A percentile compares a stretch with the other conserved stretches of the same genome.
Evolutionary conservation across 768 basidiomycete genomes (phyloP).

Genomic region (Phaffia tasmanica): DNA sequence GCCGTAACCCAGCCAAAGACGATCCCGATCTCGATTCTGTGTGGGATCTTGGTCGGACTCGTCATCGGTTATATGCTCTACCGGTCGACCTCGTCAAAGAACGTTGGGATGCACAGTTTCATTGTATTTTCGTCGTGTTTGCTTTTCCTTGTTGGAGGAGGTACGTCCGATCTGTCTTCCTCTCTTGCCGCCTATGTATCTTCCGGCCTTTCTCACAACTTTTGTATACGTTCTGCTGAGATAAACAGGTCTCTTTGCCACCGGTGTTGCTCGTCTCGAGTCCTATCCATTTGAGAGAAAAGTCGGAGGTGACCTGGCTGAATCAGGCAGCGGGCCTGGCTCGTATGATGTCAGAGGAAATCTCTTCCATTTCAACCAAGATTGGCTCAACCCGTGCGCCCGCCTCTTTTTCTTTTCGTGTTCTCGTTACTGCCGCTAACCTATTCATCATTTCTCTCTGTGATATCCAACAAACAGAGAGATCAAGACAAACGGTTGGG

Average conservation of each 20-base stretch:
- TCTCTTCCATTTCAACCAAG: slow-evolving; percentile 1
- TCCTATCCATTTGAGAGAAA: slow-evolving; percentile 15
- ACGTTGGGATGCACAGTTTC: slow-evolving; percentile 21
- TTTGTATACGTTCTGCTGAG: neutral
- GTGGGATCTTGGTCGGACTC: slow-evolving; percentile 13
- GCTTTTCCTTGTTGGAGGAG: slow-evolving; percentile 24
- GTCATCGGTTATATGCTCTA: slow-evolving; percentile 16
- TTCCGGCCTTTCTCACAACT: neutral
- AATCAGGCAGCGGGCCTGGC: slow-evolving; percentile 19
- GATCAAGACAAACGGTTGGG: slow-evolving; percentile 26
- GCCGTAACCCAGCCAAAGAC: slow-evolving; percentile 15
- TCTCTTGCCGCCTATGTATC: neutral
- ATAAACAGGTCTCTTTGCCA: slow-evolving; percentile 20
- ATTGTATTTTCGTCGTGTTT: slow-evolving; percentile 18
- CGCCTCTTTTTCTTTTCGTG: neutral
- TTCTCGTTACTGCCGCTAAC: neutral
- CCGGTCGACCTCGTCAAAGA: slow-evolving; percentile 19
- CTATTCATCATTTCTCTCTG: neutral
- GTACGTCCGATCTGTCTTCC: slow-evolving; percentile 2
- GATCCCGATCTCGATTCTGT: slow-evolving; percentile 18
- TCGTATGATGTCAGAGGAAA: slow-evolving; percentile 20
- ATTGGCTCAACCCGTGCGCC: slow-evolving; percentile 1
- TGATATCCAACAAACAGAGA: neutral
- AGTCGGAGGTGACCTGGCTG: slow-evolving; percentile 22
- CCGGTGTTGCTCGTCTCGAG: slow-evolving; percentile 18